Percentiles rank a stretch among this genome's conserved stretches.
Conservation (phyloP, 495 filamentous ascomycete genomes). For the Glutinoglossum americanum region DNA sequence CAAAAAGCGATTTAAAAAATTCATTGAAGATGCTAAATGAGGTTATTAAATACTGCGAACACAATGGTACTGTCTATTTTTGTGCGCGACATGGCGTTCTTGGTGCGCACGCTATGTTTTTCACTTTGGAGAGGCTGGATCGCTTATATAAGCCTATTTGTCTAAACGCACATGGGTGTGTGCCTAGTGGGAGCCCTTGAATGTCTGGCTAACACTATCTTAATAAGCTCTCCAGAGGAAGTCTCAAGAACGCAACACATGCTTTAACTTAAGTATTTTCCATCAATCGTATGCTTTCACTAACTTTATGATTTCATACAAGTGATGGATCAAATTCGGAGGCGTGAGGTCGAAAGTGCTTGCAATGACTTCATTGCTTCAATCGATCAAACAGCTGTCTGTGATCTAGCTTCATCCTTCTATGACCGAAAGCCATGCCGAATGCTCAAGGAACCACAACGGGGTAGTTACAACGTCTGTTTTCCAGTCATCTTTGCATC, state of each 20-base stretch:
- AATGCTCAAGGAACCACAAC: not conserved
- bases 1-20: conserved; percentile 5
- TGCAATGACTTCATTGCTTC: not conserved
- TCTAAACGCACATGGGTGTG: too few species aligned
- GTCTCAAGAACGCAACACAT: too few species aligned
- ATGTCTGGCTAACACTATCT: too few species aligned
- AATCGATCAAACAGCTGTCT: not conserved
- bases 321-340: not conserved
- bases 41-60: not conserved
- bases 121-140: not conserved
- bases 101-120: not conserved
- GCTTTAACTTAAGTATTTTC: too few species aligned
- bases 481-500: not conserved
- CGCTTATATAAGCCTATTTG: too few species aligned
- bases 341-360: not conserved
- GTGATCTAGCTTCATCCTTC: not conserved
- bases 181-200: too few species aligned
- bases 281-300: too few species aligned
- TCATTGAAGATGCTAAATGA: not conserved
- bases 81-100: not conserved
- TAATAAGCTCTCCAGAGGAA: too few species aligned
- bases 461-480: not conserved
- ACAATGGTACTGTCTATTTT: not conserved
- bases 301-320: too few species aligned
- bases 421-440: not conserved